Conservation (phyloP, 176 grass and related monocot genomes). For the Paspalum vaginatum region DNA sequence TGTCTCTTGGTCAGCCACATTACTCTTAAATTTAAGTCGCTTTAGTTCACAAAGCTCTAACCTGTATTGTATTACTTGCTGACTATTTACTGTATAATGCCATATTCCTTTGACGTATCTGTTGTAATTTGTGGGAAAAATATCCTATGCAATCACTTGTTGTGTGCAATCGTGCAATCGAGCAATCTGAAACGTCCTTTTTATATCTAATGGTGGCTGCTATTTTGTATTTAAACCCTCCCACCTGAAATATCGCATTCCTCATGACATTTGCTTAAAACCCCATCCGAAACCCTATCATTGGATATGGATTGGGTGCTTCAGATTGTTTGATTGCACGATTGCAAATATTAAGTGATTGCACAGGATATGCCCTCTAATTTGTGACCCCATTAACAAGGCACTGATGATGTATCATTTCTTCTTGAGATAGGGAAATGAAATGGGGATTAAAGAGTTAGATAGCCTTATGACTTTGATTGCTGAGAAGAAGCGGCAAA, state of each 20-base stretch:
- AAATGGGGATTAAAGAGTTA: constrained; percentile 86
- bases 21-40: constrained; percentile 8
- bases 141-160: no score
- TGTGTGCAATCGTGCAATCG: no score
- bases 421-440: constrained; percentile 64
- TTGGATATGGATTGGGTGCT: no score
- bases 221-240: no score
- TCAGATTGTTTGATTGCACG: no score
- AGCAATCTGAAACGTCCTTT: no score
- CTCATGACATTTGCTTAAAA: no score
- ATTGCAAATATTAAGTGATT: no score
- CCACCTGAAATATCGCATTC: no score
- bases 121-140: background rate
- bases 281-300: no score
- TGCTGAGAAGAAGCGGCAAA: constrained; percentile 90
- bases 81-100: background rate
- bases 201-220: no score
- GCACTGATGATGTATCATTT: constrained; percentile 16
- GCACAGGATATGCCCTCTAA: background rate
- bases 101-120: background rate
- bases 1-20: background rate
- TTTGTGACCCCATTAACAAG: background rate
- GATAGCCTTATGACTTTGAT: constrained; percentile 84
- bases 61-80: constrained; percentile 10
- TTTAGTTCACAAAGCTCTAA: background rate